These are phyloP conservation scores for Candida jianshihensis DNA, from an alignment of 805 yeast genomes.

Conservation along the genomic window DNA sequence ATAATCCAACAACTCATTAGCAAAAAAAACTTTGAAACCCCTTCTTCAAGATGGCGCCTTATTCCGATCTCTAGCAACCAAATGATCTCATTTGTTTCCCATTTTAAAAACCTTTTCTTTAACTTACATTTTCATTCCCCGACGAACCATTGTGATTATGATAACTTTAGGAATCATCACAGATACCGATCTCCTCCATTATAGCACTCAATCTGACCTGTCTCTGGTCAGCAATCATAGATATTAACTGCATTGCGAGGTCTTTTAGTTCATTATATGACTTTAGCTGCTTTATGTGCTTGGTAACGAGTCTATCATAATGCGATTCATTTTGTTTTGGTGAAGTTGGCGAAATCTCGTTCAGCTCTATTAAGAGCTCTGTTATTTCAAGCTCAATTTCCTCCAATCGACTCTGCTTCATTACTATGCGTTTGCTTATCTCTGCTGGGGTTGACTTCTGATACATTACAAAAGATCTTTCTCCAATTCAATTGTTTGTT, in stretches of 20 bases:
- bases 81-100: too few relatives aligned
- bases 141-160: too few relatives aligned
- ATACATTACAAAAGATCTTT: slow-evolving; percentile 6
- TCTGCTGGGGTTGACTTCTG: slow-evolving; percentile 2
- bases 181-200: slow-evolving; percentile 44
- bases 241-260: slow-evolving; percentile 47
- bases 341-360: not conserved
- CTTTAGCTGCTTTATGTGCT: slow-evolving; percentile 46
- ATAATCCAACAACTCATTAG: too few relatives aligned
- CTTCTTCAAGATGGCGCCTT: too few relatives aligned
- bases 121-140: too few relatives aligned
- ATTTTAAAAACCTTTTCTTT: too few relatives aligned
- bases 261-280: slow-evolving; percentile 60
- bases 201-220: slow-evolving; percentile 39
- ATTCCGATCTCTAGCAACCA: too few relatives aligned
- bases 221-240: slow-evolving; percentile 55
- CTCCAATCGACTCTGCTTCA: slow-evolving; percentile 4
- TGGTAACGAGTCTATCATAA: slow-evolving; percentile 29
- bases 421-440: slow-evolving; percentile 6
- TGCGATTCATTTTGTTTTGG: slow-evolving; percentile 31
- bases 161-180: slow-evolving; percentile 1
- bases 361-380: slow-evolving; percentile 7
- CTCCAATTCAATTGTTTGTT: too few relatives aligned
- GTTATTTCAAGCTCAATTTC: slow-evolving; percentile 4
- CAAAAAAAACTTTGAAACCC: too few relatives aligned